Conservation (phyloP, 139 green algal species). For the Chlorella sp. region DNA sequence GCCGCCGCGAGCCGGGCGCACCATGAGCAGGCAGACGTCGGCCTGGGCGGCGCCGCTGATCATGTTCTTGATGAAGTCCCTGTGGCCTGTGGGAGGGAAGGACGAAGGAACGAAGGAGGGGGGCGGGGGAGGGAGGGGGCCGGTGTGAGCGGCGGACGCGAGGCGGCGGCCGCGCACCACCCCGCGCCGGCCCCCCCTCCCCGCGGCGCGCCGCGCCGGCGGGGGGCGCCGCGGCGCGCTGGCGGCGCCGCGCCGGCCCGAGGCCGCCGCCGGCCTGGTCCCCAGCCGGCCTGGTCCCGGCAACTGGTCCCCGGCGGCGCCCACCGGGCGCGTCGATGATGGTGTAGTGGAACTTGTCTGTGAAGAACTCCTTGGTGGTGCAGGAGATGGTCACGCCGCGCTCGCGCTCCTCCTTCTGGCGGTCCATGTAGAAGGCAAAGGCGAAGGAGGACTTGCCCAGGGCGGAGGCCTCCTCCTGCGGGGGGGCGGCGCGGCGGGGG, state of each 20-base stretch:
- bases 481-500: neutral
- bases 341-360: constrained; percentile 98
- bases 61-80: constrained; percentile 99
- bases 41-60: constrained; percentile 97
- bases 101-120: neutral
- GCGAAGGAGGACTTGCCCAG: constrained; percentile 76
- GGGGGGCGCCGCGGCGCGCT: no score
- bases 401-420: constrained; percentile 96
- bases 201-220: no score
- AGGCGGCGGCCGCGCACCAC: no score
- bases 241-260: no score
- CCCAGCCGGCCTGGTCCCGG: neutral
- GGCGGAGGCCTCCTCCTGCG: constrained; percentile 69
- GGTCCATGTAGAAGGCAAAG: constrained; percentile 89
- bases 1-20: no score
- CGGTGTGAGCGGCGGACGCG: no score
- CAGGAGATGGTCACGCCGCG: constrained; percentile 96
- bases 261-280: no score
- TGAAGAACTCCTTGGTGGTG: constrained; percentile 99
- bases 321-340: constrained; percentile 92
- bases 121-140: neutral
- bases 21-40: constrained; percentile 88
- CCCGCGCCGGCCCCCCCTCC: no score
- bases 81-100: constrained; percentile 70
- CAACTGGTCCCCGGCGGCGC: neutral